Evolutionary conservation across 2,329 filamentous ascomycete genomes (phyloP), one percentile per base, ranked within the genome.

Genomic region (Penicillium sp.): DNA sequence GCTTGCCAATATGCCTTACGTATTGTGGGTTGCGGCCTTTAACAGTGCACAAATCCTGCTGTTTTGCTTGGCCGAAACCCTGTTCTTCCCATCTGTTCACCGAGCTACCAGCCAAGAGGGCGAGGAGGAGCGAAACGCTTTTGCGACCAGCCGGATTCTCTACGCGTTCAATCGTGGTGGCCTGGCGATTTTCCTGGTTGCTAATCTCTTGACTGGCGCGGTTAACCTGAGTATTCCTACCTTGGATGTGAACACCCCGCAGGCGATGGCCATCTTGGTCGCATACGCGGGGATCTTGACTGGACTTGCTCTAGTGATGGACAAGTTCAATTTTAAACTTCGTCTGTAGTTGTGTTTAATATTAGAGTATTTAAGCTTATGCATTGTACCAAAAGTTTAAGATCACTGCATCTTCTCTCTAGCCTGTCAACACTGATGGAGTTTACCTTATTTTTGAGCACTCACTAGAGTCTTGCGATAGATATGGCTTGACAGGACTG

Each of bases 11-110:
- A 84, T 97, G 65, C 93, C 95, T 0, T 99, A 99, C 75, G 86
- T 98, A 47, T 82, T 97, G 49, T 98, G 94, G 93, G 90, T 96
- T 8, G 85, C 89, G n/a, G 89, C 92, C 2, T 97, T 95, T 82
- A 99, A 98, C 80, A 89, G 87, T 64, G 83, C 85, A n/a, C 92
- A 97, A 75, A 82, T 99, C 10, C 81, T 91, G 8, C 83, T 89
- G 1, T 97, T 94, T 76, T 93, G 89, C 71, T 75, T 89, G 15
- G 84, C 95, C 26, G 94, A 99, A 76, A 88, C 86, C 3, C 28
- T 91, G 2, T 88, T 93, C 76, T 96, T 97, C 76, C 91, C 92
- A 0, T 81, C 83, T 1, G 85, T 90, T 6, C 87, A 92, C 76
- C 87, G 84, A 64, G 85, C 86, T 1, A 78, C 78, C 0, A 78